These are phyloP conservation scores for Allium fistulosum DNA, from an alignment of 106 monocot species.

Conservation along the genomic window DNA sequence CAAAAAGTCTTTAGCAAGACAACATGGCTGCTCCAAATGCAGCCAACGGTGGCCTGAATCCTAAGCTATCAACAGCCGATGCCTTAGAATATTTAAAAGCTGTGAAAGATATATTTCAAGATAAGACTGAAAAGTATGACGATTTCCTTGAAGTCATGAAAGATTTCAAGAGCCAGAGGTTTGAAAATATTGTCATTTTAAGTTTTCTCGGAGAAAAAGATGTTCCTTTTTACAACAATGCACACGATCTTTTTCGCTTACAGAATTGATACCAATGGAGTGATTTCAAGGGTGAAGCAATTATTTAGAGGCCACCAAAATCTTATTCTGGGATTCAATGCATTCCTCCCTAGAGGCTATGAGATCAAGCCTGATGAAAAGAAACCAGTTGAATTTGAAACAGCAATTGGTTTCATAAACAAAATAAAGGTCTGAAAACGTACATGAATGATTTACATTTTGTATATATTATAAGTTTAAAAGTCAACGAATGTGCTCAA, in stretches of 20 bases:
- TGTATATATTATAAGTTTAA: not conserved
- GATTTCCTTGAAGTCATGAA: constrained; percentile 85
- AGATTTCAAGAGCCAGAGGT: constrained; percentile 92
- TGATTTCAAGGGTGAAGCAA: constrained; percentile 58
- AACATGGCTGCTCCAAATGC: constrained; percentile 26
- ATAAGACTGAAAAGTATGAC: constrained; percentile 76
- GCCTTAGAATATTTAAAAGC: constrained; percentile 73
- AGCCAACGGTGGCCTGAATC: constrained; percentile 10
- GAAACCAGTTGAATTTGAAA: constrained; percentile 67
- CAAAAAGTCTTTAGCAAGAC: constrained; percentile 32
- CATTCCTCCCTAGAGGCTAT: constrained; percentile 57
- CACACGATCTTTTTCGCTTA: not conserved
- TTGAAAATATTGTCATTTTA: not conserved
- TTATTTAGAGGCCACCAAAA: constrained; percentile 53
- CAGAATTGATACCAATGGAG: constrained; percentile 60
- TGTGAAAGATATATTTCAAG: constrained; percentile 77
- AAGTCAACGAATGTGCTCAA: not conserved
- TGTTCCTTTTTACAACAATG: no score
- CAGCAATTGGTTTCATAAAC: constrained; percentile 67
- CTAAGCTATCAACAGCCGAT: constrained; percentile 65
- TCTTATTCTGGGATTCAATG: constrained; percentile 67
- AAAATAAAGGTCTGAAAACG: constrained; percentile 63
- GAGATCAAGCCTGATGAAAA: constrained; percentile 62
- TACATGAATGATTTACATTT: not conserved
- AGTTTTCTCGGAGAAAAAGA: not conserved